phyloP scores from a whole-genome alignment of 306 rosid genomes.

The Quillaja saponaria region DNA sequence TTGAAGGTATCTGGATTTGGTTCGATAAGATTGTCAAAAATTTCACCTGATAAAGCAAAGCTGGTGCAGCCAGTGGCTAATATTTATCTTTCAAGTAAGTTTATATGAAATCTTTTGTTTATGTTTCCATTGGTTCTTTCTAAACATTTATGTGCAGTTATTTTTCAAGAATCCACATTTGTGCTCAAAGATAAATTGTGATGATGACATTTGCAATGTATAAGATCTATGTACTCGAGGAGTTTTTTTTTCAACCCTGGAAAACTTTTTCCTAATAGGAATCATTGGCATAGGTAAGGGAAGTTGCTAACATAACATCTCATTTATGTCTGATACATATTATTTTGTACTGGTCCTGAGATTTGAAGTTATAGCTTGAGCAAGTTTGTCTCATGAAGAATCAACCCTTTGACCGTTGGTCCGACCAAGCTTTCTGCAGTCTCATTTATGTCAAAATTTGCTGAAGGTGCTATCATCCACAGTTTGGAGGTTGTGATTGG shows the following conservation, averaged over 20 bases:
- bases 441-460: too few relatives aligned
- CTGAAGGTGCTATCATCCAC: too few relatives aligned
- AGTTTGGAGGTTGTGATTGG: too few relatives aligned
- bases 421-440: too few relatives aligned
- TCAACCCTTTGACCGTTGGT: too few relatives aligned
- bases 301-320: too few relatives aligned
- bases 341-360: too few relatives aligned
- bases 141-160: constrained; percentile 3
- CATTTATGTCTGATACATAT: too few relatives aligned
- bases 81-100: constrained; percentile 70
- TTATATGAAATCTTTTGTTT: constrained; percentile 12
- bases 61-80: constrained; percentile 56
- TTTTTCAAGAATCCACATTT: not conserved
- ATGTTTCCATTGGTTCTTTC: constrained; percentile 20
- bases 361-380: too few relatives aligned
- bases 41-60: constrained; percentile 70
- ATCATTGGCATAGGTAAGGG: not conserved
- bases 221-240: constrained; percentile 15
- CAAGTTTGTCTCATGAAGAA: too few relatives aligned
- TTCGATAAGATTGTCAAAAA: constrained; percentile 55
- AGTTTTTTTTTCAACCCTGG: constrained; percentile 21
- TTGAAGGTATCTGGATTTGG: constrained; percentile 95
- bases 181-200: constrained; percentile 27
- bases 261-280: constrained; percentile 14
- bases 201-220: constrained; percentile 20